Base-by-base conservation (phyloP, 2,329 filamentous ascomycete species). In the Pseudofabraea citricarpa region DNA sequence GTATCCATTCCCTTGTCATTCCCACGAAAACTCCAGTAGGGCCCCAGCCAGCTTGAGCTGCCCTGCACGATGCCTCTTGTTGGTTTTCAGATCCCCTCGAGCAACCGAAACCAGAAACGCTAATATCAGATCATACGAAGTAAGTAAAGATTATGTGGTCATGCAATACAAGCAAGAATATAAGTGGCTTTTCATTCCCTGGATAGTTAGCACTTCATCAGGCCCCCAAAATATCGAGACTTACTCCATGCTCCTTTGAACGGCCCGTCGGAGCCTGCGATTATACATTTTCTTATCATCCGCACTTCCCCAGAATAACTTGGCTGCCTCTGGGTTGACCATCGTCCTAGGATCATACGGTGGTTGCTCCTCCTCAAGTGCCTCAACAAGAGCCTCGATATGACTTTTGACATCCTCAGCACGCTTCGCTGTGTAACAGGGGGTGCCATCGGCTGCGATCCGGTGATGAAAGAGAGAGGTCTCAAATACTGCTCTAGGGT, bases 311-410 rank as follows among this genome's bases (percentile, higher is more conserved):
- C 93, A 98, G 60, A 85, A 93, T 36, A 97, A 70, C 63, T 83
- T 87, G 31, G 86, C 83, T 2, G 90, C 90, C 57, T 95, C 90
- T 0, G 83, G 85, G 51, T 95, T 85, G 27, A 97, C 88, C 23
- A 89, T 77, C 9, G 87, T 90, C 36, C 91, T 78, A 1, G 93
- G 93, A 60, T 98, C 93, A 59, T 95, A 97, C 0, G 86, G 83
- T 0, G 90, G 88, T 2, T 81, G 75, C 47, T 94, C 88, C 44
- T 97, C 90, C 59, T 96, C 90, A n/a, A 97, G 72, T 1, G 84
- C 77, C 6, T 77, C 74, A 49, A 96, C 79, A 44, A 97, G 85
- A 4, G 85, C 86, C 43, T 94, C 84, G 33, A 98, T 83, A 54
- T 97, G 91, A 3, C 83, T 81, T 47, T 78, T 80, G 55, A 91